Evolutionary conservation across 176 grass and related monocot species (phyloP).

Genomic region (Ampelocalamus luodianensis): DNA sequence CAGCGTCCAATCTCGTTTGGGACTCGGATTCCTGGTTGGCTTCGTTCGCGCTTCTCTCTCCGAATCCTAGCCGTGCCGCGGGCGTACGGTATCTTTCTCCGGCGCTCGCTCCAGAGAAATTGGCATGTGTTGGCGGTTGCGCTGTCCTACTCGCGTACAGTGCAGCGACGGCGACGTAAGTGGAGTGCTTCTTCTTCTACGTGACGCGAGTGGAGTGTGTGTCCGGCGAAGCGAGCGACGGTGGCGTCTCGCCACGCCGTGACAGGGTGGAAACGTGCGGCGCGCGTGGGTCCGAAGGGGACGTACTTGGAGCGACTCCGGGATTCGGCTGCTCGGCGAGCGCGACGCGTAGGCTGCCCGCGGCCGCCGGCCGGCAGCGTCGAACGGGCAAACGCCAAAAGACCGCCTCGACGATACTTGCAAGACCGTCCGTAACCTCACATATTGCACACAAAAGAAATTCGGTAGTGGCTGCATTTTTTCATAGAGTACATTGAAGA

Average conservation of each 20-base stretch:
- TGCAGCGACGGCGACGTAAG: conserved; percentile 11
- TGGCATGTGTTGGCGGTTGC: neutral
- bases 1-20: no score
- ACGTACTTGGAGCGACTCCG: neutral
- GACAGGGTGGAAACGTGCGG: neutral
- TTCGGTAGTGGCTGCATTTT: no score
- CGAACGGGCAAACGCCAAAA: neutral
- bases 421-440: no score
- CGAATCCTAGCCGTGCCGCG: neutral
- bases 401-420: neutral
- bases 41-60: neutral
- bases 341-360: neutral
- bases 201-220: neutral
- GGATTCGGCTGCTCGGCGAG: neutral
- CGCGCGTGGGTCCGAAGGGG: neutral
- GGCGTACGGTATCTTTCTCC: neutral
- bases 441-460: no score
- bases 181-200: neutral
- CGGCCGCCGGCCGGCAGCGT: neutral
- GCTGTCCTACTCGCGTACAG: neutral
- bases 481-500: no score
- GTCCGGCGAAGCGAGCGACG: neutral
- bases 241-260: neutral
- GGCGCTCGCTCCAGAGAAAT: neutral
- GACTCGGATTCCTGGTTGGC: neutral